Evolutionary conservation across 2,329 filamentous ascomycete genomes (phyloP), one percentile per base, ranked within the genome.

Genomic region (Myriosclerotinia duriaeana): DNA sequence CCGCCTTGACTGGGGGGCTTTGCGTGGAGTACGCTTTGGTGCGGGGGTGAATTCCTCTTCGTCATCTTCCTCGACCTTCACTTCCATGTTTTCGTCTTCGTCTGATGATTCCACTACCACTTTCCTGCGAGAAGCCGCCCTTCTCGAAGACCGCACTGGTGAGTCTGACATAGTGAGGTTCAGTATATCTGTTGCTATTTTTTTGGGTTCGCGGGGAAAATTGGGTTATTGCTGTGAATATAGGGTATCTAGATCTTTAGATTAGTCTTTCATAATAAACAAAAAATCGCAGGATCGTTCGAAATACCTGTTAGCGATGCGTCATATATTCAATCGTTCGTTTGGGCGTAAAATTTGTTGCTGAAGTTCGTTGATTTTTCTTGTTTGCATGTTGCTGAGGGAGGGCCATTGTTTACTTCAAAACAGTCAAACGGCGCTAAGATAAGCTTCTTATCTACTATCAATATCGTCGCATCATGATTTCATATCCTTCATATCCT

Each of bases 11-110:
- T 74, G 75, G 26, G 81, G 78, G 64, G 84, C 82, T 68, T 88
- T 84, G 70, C 84, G 82, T 42, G 83, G 80, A 67, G 82, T 85
- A 67, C 83, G 84, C 65, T 84, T 81, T 5, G 74, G 72, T 1
- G 89, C 73, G 2, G 92, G 92, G 54, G 89, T 90, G 74, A 93
- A 95, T 60, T 96, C 91, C 70, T 91, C 90, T 38, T 60, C 80
- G 14, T 50, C 83, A 4, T 89, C 85, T 38, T 89, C 82, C 38
- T 86, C 81, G 68, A 85, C 83, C 74, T 85, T 82, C 69, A 84
- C 81, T 72, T 85, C 81, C 65, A 86, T 81, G 70, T 90, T 87
- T 66, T 92, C 90, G 67, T 96, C 92, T 53, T 94, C 92, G 34
- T 87, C 85, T 26, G 86, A 83, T 11, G 88, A 92, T 71, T 96